Evolutionary conservation across 495 filamentous ascomycete species (phyloP).

Genomic region (Talaromyces ruber): DNA sequence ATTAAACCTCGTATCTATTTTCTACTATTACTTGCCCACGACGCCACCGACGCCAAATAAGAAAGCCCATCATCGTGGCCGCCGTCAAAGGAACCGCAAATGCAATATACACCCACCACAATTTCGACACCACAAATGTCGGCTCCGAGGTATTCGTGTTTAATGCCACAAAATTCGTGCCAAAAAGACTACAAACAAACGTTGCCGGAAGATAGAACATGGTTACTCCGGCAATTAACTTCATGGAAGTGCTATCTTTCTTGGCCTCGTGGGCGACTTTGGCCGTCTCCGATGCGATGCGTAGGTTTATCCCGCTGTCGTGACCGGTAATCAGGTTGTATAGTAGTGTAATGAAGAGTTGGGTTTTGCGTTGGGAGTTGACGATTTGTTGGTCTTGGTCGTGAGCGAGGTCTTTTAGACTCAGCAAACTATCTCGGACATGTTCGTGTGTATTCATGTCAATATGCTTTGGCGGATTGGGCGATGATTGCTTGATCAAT

Average conservation of each 20-base stretch:
- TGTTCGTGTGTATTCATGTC: constrained; percentile 4
- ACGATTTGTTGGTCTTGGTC: constrained; percentile 11
- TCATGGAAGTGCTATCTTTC: constrained; percentile 27
- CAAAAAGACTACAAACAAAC: constrained; percentile 19
- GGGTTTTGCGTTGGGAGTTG: constrained; percentile 9
- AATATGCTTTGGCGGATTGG: background rate
- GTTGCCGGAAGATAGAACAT: constrained; percentile 29
- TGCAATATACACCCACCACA: constrained; percentile 14
- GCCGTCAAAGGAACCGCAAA: constrained; percentile 14
- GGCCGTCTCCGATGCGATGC: constrained; percentile 16
- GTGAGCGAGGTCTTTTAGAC: constrained; percentile 8
- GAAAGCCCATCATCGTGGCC: constrained; percentile 10
- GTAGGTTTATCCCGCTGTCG: constrained; percentile 14
- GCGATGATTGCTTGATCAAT: constrained; percentile 3
- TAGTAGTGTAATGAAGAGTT: constrained; percentile 12
- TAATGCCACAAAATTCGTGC: constrained; percentile 12
- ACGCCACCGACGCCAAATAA: constrained; percentile 10
- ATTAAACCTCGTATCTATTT: background rate
- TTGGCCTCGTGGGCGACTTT: constrained; percentile 21
- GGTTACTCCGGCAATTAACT: constrained; percentile 28
- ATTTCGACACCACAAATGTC: constrained; percentile 9
- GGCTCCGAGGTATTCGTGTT: constrained; percentile 8
- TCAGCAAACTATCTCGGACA: constrained; percentile 9
- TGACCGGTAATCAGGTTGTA: constrained; percentile 16
- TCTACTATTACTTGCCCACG: background rate